Percentiles rank a stretch among this genome's conserved stretches.
These are phyloP conservation scores for Rhodosporidiobolus odoratus DNA, from an alignment of 768 basidiomycete species.

Conservation along the genomic window DNA sequence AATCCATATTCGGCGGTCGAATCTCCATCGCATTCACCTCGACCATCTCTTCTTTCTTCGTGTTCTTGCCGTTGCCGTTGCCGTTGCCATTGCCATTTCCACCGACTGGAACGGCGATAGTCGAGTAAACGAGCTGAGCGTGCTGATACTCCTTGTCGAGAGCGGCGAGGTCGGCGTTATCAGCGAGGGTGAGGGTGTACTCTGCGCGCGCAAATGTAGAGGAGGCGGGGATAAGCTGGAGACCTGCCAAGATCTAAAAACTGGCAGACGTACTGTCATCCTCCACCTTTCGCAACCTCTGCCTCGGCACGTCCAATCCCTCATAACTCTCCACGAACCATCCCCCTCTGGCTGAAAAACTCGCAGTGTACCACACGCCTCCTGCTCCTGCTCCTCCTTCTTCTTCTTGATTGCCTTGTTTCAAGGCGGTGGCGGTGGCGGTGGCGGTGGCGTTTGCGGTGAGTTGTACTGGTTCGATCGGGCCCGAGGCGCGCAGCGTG, in stretches of 20 bases:
- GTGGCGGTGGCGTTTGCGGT: slow-evolving; percentile 41
- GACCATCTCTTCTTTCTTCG: neutral
- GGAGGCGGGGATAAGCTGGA: neutral
- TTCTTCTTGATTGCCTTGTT: too few species aligned
- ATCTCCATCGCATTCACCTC: slow-evolving; percentile 72
- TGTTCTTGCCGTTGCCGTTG: neutral
- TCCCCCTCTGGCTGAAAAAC: too few species aligned
- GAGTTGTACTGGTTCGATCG: slow-evolving; percentile 37
- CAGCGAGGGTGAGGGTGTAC: slow-evolving; percentile 62
- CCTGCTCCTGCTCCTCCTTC: neutral
- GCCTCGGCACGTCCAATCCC: neutral
- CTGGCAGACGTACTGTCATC: slow-evolving; percentile 48
- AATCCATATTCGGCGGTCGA: slow-evolving; percentile 85
- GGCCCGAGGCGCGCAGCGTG: neutral
- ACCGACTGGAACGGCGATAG: slow-evolving; percentile 65
- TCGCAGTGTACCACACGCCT: neutral
- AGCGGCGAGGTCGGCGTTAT: slow-evolving; percentile 63
- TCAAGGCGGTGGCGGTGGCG: neutral
- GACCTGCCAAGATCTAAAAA: neutral
- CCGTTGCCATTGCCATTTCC: slow-evolving; percentile 40
- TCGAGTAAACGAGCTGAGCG: slow-evolving; percentile 64
- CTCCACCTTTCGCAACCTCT: slow-evolving; percentile 48
- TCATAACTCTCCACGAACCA: neutral
- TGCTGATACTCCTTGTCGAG: slow-evolving; percentile 65
- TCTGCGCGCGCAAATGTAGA: slow-evolving; percentile 34